These are phyloP conservation scores for Ustilago hordei DNA, from an alignment of 1,284 basidiomycete species.

Conservation along the genomic window DNA sequence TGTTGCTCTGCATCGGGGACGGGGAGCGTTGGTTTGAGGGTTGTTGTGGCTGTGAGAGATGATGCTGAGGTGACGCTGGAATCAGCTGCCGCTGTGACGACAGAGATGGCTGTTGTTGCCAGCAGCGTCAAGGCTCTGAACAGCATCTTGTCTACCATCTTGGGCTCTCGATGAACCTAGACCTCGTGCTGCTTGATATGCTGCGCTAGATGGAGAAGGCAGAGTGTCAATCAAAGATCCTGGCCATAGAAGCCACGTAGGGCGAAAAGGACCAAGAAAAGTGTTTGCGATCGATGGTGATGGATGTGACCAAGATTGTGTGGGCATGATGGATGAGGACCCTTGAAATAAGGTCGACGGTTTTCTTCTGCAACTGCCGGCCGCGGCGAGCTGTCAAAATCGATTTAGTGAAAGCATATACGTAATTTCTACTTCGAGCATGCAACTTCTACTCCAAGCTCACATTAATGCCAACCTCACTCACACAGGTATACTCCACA, in stretches of 20 bases:
- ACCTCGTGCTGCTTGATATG: neutral
- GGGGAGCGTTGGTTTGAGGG: slow-evolving; percentile 16
- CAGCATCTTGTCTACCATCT: slow-evolving; percentile 23
- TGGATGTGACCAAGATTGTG: neutral
- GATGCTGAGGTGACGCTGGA: slow-evolving; percentile 2
- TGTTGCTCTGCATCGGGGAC: slow-evolving; percentile 63
- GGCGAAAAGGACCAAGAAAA: neutral
- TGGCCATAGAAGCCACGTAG: slow-evolving; percentile 2
- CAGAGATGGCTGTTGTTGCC: slow-evolving; percentile 4
- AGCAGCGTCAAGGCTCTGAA: slow-evolving; percentile 10
- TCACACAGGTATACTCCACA: too few relatives aligned
- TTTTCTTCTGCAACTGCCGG: neutral
- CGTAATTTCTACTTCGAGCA: too few relatives aligned
- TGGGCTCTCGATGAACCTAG: neutral
- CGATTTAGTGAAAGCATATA: neutral
- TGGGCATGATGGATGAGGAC: slow-evolving; percentile 3
- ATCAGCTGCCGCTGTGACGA: slow-evolving; percentile 15
- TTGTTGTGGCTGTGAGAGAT: slow-evolving; percentile 2
- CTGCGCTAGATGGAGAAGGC: neutral
- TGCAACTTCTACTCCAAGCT: too few relatives aligned
- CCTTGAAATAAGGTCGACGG: slow-evolving; percentile 7
- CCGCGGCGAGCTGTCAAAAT: neutral
- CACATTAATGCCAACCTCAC: too few relatives aligned
- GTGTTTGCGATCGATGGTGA: slow-evolving; percentile 3
- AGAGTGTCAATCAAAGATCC: neutral